phyloP scores from a whole-genome alignment of 495 filamentous ascomycete genomes.

The Penicillium crystallinum region DNA sequence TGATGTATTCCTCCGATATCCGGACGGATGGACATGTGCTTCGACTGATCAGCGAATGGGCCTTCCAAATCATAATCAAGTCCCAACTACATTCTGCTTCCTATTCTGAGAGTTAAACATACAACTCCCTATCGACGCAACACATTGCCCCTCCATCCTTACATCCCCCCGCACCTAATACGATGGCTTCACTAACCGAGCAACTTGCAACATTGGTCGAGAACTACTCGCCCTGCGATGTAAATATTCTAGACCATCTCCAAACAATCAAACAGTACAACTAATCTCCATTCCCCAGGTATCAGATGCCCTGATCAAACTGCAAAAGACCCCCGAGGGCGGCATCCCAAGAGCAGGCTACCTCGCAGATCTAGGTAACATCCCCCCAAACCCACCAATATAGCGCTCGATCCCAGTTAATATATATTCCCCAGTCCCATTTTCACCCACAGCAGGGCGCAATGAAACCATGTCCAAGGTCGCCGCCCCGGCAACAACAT shows the following conservation, averaged over 20 bases:
- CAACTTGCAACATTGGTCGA: conserved; percentile 29
- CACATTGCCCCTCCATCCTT: neutral
- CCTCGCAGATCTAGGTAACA: conserved; percentile 54
- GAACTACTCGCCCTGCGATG: conserved; percentile 48
- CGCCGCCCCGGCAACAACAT: conserved; percentile 58
- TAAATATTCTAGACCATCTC: conserved; percentile 13
- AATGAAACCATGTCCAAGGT: conserved; percentile 32
- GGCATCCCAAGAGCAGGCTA: conserved; percentile 46
- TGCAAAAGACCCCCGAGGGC: conserved; percentile 45
- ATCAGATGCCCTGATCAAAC: conserved; percentile 58
- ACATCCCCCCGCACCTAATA: neutral
- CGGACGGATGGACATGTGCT: conserved; percentile 24
- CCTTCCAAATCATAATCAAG: neutral
- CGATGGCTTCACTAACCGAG: conserved; percentile 30
- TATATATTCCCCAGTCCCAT: conserved; percentile 19
- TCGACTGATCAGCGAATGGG: neutral
- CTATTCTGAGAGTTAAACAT: neutral
- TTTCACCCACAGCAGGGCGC: conserved; percentile 31
- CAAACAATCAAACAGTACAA: neutral
- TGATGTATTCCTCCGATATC: conserved; percentile 17
- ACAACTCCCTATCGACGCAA: neutral
- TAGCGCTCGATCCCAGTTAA: neutral
- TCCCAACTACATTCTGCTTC: neutral
- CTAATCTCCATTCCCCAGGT: conserved; percentile 38
- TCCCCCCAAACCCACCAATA: neutral